Conservation (phyloP, 441 rosid genomes). For the Rhodomyrtus psidioides region DNA sequence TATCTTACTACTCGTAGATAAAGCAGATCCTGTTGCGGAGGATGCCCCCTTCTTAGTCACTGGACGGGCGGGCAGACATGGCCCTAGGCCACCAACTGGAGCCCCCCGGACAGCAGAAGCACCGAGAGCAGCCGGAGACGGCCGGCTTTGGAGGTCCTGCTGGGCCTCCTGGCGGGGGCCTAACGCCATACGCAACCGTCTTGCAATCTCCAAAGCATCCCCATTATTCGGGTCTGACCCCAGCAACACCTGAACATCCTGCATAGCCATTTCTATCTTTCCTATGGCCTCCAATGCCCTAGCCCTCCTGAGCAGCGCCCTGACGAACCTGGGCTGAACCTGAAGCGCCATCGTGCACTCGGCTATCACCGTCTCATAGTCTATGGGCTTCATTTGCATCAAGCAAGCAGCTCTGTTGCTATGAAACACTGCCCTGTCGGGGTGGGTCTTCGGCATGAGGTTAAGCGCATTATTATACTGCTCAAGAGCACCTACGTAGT, state of each 20-base stretch:
- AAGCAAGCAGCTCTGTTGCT: slow-evolving; percentile 92
- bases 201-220: slow-evolving; percentile 67
- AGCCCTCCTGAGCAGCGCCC: slow-evolving; percentile 83
- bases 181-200: slow-evolving; percentile 50
- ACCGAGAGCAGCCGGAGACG: slow-evolving; percentile 95
- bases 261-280: slow-evolving; percentile 69
- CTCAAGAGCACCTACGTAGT: slow-evolving; percentile 72
- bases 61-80: slow-evolving; percentile 70
- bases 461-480: slow-evolving; percentile 63
- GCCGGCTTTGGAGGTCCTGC: slow-evolving; percentile 76
- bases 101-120: slow-evolving; percentile 96
- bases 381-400: slow-evolving; percentile 97
- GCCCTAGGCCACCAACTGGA: slow-evolving; percentile 78
- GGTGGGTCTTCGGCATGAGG: slow-evolving; percentile 64
- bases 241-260: slow-evolving; percentile 70
- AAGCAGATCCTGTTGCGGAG: slow-evolving; percentile 19
- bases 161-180: slow-evolving; percentile 68
- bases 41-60: slow-evolving; percentile 51
- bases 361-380: slow-evolving; percentile 67
- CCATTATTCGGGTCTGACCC: slow-evolving; percentile 58
- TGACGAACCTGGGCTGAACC: slow-evolving; percentile 64
- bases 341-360: slow-evolving; percentile 80
- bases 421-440: slow-evolving; percentile 80
- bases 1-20: slow-evolving; percentile 25
- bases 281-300: slow-evolving; percentile 76